phyloP scores from a whole-genome alignment of 75 land plant species.

The Selaginella moellendorffii region DNA sequence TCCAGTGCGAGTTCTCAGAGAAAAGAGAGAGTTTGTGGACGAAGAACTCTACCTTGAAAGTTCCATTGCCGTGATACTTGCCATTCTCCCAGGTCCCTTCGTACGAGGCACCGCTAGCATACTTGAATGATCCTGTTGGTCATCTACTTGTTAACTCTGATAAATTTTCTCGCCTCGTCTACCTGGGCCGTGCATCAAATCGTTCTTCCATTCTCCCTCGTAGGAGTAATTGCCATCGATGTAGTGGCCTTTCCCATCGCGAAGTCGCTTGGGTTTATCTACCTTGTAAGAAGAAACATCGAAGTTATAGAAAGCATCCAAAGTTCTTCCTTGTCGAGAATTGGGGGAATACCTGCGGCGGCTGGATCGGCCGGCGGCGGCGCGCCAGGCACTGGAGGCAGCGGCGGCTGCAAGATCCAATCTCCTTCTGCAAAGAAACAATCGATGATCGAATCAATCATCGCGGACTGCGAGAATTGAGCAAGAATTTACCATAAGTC shows the following conservation, averaged over 20 bases:
- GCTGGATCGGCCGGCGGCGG: conserved; percentile 8
- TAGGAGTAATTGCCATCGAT: conserved; percentile 27
- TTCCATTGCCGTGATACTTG: conserved; percentile 19
- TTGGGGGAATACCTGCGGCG: too few species aligned
- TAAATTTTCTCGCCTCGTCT: too few species aligned
- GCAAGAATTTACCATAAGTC: conserved; percentile 16
- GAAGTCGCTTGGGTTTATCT: conserved; percentile 19
- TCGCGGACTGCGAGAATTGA: background rate
- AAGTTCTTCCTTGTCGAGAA: too few species aligned
- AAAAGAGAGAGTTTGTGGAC: background rate
- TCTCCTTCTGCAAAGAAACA: too few species aligned
- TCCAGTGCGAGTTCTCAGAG: background rate
- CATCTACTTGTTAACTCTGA: too few species aligned
- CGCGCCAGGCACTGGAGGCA: too few species aligned
- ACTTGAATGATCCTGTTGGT: conserved; percentile 19
- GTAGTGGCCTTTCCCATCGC: conserved; percentile 23
- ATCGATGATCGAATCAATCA: too few species aligned
- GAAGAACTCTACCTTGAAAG: conserved; percentile 16
- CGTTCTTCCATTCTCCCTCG: conserved; percentile 24
- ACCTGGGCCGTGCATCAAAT: conserved; percentile 28
- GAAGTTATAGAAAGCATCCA: too few species aligned
- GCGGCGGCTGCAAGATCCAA: conserved; percentile 15
- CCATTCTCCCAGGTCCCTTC: conserved; percentile 26
- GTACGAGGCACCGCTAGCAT: conserved; percentile 28
- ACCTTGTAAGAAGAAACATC: too few species aligned